A percentile compares a stretch with the other conserved stretches of the same genome.
Evolutionary conservation across 495 filamentous ascomycete genomes (phyloP).

Genomic region (Copromyces sp.): DNA sequence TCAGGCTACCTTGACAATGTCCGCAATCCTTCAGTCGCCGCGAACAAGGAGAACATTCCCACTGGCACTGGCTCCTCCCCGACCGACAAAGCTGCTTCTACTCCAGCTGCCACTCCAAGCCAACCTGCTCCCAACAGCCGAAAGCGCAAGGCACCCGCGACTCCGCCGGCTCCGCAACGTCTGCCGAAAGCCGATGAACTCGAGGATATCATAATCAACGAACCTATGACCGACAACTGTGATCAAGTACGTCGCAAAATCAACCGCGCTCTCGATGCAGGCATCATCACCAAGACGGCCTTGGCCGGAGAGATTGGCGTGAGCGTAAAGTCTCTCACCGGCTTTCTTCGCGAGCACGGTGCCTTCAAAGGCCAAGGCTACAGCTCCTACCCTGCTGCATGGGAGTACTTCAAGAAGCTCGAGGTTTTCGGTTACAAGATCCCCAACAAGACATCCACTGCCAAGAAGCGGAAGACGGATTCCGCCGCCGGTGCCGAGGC

Average conservation of each 20-base stretch:
- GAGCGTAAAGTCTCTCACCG: conserved; percentile 19
- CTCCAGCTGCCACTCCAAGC: background rate
- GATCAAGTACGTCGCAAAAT: conserved; percentile 35
- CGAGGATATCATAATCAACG: conserved; percentile 13
- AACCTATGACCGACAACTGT: conserved; percentile 20
- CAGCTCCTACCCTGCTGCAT: conserved; percentile 18
- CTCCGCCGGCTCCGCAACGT: conserved; percentile 11
- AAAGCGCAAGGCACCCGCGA: conserved; percentile 26
- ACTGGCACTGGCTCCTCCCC: background rate
- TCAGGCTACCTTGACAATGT: background rate
- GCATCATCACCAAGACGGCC: conserved; percentile 38
- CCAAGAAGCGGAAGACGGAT: conserved; percentile 21
- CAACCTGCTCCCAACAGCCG: conserved; percentile 8
- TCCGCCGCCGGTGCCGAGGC: conserved; percentile 3
- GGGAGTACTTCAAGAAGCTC: conserved; percentile 27
- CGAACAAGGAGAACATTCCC: background rate
- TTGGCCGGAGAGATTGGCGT: conserved; percentile 33
- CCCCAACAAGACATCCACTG: conserved; percentile 4
- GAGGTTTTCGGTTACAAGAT: conserved; percentile 21
- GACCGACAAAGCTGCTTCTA: background rate
- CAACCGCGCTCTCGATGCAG: conserved; percentile 30
- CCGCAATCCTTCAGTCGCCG: background rate
- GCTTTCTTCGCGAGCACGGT: conserved; percentile 31
- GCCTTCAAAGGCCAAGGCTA: conserved; percentile 18
- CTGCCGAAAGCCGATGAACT: conserved; percentile 6